Percentiles rank a stretch among this genome's conserved stretches.
These are phyloP conservation scores for Auricularia heimuer DNA, from an alignment of 768 basidiomycete species.

Conservation along the genomic window DNA sequence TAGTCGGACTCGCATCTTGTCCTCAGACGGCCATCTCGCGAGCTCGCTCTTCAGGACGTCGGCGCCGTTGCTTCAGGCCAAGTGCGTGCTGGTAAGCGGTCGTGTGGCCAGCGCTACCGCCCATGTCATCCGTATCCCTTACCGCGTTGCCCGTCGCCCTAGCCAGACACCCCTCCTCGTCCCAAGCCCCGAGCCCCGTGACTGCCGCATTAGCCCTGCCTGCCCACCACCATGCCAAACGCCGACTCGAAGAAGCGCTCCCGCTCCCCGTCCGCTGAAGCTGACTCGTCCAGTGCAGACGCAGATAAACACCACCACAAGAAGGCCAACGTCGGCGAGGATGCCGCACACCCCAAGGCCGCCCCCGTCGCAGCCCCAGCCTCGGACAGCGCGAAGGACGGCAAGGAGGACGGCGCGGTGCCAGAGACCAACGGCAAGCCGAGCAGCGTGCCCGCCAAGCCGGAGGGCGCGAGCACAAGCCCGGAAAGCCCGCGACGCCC, in stretches of 20 bases:
- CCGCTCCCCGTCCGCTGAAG: not conserved
- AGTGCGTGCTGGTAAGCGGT: too few species aligned
- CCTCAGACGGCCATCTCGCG: too few species aligned
- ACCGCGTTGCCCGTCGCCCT: too few species aligned
- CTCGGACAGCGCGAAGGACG: not conserved
- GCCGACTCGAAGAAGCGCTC: not conserved
- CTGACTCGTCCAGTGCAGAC: not conserved
- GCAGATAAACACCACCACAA: not conserved
- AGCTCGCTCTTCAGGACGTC: too few species aligned
- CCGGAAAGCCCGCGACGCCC: not conserved
- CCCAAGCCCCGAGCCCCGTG: not conserved
- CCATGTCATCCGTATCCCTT: too few species aligned
- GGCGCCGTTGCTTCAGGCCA: too few species aligned
- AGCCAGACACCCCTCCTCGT: not conserved
- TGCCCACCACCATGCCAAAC: not conserved
- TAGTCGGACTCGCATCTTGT: too few species aligned
- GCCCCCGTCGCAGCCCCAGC: not conserved
- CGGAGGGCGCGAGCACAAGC: not conserved
- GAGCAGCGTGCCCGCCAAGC: not conserved
- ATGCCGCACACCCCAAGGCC: not conserved
- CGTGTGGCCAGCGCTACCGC: too few species aligned
- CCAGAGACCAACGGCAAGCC: not conserved
- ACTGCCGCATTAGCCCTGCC: not conserved
- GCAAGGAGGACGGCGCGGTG: not conserved
- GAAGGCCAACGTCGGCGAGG: not conserved